Evolutionary conservation across 306 rosid species (phyloP).

Genomic region (Mimosa bimucronata): DNA sequence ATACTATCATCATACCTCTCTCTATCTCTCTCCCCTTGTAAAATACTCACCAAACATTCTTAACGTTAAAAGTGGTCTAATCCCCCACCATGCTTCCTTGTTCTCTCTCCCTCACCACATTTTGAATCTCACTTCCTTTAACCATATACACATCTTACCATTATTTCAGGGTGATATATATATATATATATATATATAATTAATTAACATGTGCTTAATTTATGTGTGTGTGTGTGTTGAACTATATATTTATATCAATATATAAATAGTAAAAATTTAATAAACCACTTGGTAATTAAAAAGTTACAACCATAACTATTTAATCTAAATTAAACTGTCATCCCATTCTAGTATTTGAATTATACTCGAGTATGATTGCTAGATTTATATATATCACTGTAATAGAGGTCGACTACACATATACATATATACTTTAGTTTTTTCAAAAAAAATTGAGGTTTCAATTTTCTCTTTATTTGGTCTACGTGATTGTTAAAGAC

Average conservation of each 20-base stretch:
- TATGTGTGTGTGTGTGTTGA: background rate
- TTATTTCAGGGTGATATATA: too few species aligned
- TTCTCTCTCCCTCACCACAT: constrained; percentile 32
- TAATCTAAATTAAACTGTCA: background rate
- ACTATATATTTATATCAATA: background rate
- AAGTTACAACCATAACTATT: background rate
- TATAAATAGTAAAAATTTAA: background rate
- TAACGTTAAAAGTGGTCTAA: constrained; percentile 76
- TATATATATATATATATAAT: too few species aligned
- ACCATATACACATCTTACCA: background rate
- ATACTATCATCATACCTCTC: constrained; percentile 31
- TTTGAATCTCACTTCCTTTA: constrained; percentile 9
- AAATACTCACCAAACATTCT: constrained; percentile 60
- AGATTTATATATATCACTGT: background rate
- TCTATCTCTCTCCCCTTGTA: constrained; percentile 6
- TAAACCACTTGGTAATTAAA: background rate
- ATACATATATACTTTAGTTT: background rate
- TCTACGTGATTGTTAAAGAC: background rate
- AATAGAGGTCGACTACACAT: background rate
- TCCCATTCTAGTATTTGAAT: background rate
- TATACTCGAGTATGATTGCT: background rate
- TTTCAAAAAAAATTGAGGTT: background rate
- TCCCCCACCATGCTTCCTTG: constrained; percentile 49
- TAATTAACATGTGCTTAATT: background rate
- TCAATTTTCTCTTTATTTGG: background rate